Evolutionary conservation across 306 rosid species (phyloP).

Genomic region (Prunus mira): DNA sequence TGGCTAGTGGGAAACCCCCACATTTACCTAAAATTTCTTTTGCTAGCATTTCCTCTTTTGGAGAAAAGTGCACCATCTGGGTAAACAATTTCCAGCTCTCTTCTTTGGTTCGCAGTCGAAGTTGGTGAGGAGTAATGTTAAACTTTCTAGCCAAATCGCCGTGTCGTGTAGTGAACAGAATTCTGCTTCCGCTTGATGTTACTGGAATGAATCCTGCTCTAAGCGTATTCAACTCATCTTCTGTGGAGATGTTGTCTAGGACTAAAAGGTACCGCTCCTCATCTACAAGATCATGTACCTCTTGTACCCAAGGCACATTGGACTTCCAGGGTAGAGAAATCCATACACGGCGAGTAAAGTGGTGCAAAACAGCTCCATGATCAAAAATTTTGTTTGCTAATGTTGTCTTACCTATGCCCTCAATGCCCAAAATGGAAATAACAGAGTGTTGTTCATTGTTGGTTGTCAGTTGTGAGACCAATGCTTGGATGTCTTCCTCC

Average conservation of each 20-base stretch:
- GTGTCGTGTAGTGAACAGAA: slow-evolving; percentile 26
- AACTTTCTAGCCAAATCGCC: slow-evolving; percentile 9
- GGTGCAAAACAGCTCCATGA: not conserved
- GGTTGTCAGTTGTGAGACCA: slow-evolving; percentile 18
- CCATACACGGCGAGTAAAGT: slow-evolving; percentile 31
- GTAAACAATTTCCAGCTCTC: slow-evolving; percentile 28
- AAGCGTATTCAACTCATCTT: slow-evolving; percentile 1
- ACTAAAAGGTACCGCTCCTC: slow-evolving; percentile 14
- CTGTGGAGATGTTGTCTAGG: slow-evolving; percentile 25
- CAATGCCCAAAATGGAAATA: slow-evolving; percentile 38
- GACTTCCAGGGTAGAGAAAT: slow-evolving; percentile 4
- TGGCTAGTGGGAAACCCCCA: slow-evolving; percentile 30
- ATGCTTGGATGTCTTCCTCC: slow-evolving; percentile 13
- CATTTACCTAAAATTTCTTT: slow-evolving; percentile 20
- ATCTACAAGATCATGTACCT: slow-evolving; percentile 3
- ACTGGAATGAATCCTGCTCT: not conserved
- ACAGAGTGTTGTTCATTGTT: not conserved
- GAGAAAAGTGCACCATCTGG: slow-evolving; percentile 22
- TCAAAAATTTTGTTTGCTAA: slow-evolving; percentile 33
- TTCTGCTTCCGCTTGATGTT: slow-evolving; percentile 19
- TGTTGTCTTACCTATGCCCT: slow-evolving; percentile 45
- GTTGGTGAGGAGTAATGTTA: not conserved
- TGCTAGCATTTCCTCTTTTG: slow-evolving; percentile 19
- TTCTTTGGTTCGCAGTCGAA: slow-evolving; percentile 35
- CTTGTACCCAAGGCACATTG: not conserved